A percentile compares a stretch with the other conserved stretches of the same genome.
Evolutionary conservation across 2,329 filamentous ascomycete species (phyloP).

Genomic region (Cladophialophora bantiana): DNA sequence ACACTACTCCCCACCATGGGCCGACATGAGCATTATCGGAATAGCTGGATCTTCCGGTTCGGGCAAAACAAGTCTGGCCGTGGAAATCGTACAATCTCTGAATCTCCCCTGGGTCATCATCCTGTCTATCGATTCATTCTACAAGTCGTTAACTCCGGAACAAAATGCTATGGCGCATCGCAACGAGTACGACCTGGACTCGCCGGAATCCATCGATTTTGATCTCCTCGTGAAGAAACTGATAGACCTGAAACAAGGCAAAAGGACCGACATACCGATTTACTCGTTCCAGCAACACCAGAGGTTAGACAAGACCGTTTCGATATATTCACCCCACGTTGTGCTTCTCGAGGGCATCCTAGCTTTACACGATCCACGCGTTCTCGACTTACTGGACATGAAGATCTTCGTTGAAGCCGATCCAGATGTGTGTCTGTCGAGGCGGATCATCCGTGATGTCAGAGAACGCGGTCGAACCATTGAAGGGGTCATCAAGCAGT

Average conservation of each 20-base stretch:
- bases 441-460: constrained; percentile 87
- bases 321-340: constrained; percentile 95
- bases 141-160: constrained; percentile 83
- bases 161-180: constrained; percentile 80
- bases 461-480: constrained; percentile 88
- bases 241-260: constrained; percentile 82
- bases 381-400: constrained; percentile 87
- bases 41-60: constrained; percentile 95
- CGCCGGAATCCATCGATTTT: constrained; percentile 93
- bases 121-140: constrained; percentile 97
- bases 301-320: constrained; percentile 77
- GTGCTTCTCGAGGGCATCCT: constrained; percentile 96
- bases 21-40: constrained; percentile 93
- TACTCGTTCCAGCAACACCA: constrained; percentile 96
- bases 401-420: constrained; percentile 99
- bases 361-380: constrained; percentile 85
- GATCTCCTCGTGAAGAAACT: constrained; percentile 82
- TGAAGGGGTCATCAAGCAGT: constrained; percentile 96
- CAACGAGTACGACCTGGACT: constrained; percentile 96
- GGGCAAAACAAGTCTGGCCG: constrained; percentile 90
- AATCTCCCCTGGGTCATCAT: constrained; percentile 98
- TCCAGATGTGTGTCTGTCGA: constrained; percentile 87
- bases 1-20: constrained; percentile 94
- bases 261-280: constrained; percentile 79
- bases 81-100: constrained; percentile 86